Conservation (phyloP, 2,329 filamentous ascomycete species). For the Fusarium lateritium region DNA sequence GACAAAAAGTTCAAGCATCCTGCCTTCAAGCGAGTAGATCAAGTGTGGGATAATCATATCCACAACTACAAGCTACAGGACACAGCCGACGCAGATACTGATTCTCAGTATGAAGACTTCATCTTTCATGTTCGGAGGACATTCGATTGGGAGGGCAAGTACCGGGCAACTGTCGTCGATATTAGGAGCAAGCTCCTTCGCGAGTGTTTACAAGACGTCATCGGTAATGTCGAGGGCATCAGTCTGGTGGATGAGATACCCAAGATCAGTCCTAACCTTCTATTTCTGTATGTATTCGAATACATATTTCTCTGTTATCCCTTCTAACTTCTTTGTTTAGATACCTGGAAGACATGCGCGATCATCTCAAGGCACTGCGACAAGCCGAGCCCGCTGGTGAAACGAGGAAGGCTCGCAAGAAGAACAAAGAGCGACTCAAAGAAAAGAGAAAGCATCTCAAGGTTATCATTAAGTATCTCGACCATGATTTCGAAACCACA, state of each 20-base stretch:
- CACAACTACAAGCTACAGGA: conserved; percentile 70
- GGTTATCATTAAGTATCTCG: conserved; percentile 81
- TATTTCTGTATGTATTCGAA: conserved; percentile 69
- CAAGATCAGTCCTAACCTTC: conserved; percentile 77
- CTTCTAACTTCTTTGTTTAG: conserved; percentile 55
- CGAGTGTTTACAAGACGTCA: conserved; percentile 67
- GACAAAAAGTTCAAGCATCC: conserved; percentile 40
- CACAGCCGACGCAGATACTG: conserved; percentile 61
- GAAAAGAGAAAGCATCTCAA: conserved; percentile 77
- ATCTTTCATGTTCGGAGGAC: conserved; percentile 86
- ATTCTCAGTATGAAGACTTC: conserved; percentile 80
- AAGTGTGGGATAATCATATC: conserved; percentile 66
- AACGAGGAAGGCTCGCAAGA: conserved; percentile 71
- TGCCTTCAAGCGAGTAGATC: conserved; percentile 68
- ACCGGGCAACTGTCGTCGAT: conserved; percentile 79
- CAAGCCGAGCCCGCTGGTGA: conserved; percentile 64
- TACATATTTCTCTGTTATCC: not conserved
- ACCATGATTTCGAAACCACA: conserved; percentile 82
- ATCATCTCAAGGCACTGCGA: conserved; percentile 75
- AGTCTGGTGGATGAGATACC: conserved; percentile 86
- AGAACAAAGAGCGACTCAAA: conserved; percentile 70
- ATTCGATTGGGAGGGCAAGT: conserved; percentile 89
- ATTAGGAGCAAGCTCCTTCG: conserved; percentile 87
- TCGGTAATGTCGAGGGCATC: conserved; percentile 64
- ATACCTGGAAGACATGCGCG: conserved; percentile 84